phyloP scores from a whole-genome alignment of 163 green algal genomes.

The Chlorella variabilis region DNA sequence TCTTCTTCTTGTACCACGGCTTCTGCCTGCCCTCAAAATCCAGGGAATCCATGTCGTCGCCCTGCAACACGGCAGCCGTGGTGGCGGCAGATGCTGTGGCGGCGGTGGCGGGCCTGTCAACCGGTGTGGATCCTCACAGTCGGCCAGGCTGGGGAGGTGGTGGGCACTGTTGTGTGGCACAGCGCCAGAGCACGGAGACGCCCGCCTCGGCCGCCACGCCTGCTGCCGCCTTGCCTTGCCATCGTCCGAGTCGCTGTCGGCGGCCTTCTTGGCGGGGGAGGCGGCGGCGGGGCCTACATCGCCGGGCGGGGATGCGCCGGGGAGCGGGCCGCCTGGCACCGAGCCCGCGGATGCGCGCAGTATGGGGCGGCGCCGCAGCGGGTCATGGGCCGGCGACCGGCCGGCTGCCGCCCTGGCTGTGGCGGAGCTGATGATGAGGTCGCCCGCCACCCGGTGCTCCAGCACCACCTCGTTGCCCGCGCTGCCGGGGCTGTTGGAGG shows the following conservation, averaged over 20 bases:
- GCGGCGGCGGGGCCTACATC: not conserved
- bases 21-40: slow-evolving; percentile 10
- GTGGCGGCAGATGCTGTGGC: not conserved
- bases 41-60: slow-evolving; percentile 25
- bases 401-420: not conserved
- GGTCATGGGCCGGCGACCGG: not conserved
- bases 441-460: slow-evolving; percentile 38
- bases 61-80: not conserved
- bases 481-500: not conserved
- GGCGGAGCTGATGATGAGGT: slow-evolving; percentile 7
- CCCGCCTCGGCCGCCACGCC: too few species aligned
- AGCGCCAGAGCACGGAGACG: too few species aligned
- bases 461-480: not conserved
- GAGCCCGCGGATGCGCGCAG: not conserved
- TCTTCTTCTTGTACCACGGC: slow-evolving; percentile 14
- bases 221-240: not conserved
- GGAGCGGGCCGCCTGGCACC: not conserved
- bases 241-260: not conserved
- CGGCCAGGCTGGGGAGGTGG: too few species aligned
- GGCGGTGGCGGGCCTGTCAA: too few species aligned
- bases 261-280: not conserved
- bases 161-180: too few species aligned
- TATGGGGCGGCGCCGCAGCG: not conserved
- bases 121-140: too few species aligned
- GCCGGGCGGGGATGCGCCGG: not conserved